Evolutionary conservation across 805 yeast genomes (phyloP).

Genomic region (Saturnispora galanensis): DNA sequence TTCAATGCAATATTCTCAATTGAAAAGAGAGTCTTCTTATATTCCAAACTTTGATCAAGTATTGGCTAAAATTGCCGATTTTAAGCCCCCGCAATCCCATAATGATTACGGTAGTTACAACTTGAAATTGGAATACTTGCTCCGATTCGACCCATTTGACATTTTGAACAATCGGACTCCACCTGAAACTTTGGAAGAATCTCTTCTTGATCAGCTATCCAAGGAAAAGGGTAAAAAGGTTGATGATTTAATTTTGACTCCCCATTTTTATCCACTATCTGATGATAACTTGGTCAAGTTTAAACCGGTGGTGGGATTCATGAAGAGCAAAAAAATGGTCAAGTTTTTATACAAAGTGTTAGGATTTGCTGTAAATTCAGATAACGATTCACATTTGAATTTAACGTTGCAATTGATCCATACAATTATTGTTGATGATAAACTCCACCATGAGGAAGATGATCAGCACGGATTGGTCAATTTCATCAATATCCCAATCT

Average conservation of each 20-base stretch:
- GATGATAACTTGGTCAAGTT: constrained; percentile 23
- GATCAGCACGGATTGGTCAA: constrained; percentile 18
- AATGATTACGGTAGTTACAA: constrained; percentile 60
- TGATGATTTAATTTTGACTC: constrained; percentile 39
- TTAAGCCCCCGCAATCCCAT: constrained; percentile 55
- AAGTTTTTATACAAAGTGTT: constrained; percentile 50
- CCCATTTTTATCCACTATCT: constrained; percentile 29
- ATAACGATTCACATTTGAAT: constrained; percentile 46
- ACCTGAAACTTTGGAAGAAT: constrained; percentile 41
- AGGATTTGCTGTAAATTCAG: constrained; percentile 39
- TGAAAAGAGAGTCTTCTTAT: constrained; percentile 25
- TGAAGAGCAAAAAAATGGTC: constrained; percentile 44
- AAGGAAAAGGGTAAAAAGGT: constrained; percentile 28
- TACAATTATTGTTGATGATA: constrained; percentile 38
- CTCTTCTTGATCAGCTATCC: constrained; percentile 36
- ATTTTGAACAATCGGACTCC: constrained; percentile 37
- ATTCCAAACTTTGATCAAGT: constrained; percentile 34
- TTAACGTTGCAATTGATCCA: constrained; percentile 60
- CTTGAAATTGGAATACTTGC: constrained; percentile 37
- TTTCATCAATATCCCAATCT: constrained; percentile 46
- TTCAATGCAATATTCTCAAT: constrained; percentile 45
- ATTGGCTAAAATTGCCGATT: constrained; percentile 50
- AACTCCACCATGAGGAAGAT: constrained; percentile 26
- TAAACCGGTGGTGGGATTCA: constrained; percentile 36
- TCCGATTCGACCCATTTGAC: constrained; percentile 49